Base-by-base conservation (phyloP, 2,329 filamentous ascomycete genomes). In the Penicillium paneum region DNA sequence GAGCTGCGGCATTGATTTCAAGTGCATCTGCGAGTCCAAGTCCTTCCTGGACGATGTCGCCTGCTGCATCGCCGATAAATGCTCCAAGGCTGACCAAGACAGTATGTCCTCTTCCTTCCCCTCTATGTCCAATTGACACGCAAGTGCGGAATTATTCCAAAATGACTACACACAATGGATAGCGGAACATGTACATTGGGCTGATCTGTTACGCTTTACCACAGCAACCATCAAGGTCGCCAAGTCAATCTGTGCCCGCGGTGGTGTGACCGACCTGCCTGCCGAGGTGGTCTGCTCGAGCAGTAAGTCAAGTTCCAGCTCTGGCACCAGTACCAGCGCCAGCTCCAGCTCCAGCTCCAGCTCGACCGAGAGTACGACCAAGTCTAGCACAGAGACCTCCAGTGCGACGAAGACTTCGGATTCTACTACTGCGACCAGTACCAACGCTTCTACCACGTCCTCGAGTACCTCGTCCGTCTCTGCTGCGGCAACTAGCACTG, bases 31-130 rank as follows among this genome's bases (percentile, higher is more conserved):
- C 64, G 64, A 63, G 7, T 69, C 71, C 56, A 57, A 65, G 11
- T 63, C 67, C 17, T 83, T 83, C 72, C 64, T 84, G 51, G 63
- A 56, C 43, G 64, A 65, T 49, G 79, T 83, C 55, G 67, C 77
- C 40, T 81, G 79, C 68, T 84, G 81, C 60, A 69, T 84, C 19
- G 65, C 71, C 17, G 61, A 62, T 2, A 65, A 67, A n/a, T 83
- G 81, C 66, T 60, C 63, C 31, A 24, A 61, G 0, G 62, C 62
- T 0, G 76, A 79, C n/a, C 76, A 81, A 54, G 49, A 74, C 35
- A 59, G 74, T 71, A 68, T 19, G 62, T 62, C 53, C 26, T 26
- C 24, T 29, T n/a, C 5, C n/a, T 31, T 29, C n/a, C 32, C 34
- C 28, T 17, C 8, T n/a, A 13, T 24, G n/a, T 44, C 15, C 11